A percentile compares a stretch with the other conserved stretches of the same genome.
phyloP scores from a whole-genome alignment of 2,329 filamentous ascomycete species.

The Colletotrichum spaethianum region DNA sequence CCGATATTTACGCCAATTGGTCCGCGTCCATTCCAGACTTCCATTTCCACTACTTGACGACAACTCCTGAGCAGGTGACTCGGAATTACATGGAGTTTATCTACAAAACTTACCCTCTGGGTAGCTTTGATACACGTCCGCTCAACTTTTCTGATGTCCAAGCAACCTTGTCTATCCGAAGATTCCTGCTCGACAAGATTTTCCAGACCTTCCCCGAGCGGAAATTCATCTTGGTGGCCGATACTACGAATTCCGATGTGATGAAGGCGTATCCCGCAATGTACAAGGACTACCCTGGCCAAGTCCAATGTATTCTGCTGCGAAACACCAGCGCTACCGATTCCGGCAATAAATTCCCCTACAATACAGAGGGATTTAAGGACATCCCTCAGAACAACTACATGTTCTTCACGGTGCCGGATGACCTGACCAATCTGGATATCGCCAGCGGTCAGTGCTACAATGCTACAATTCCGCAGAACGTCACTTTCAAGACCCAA shows the following conservation, averaged over 20 bases:
- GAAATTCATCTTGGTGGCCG: constrained; percentile 82
- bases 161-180: constrained; percentile 80
- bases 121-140: constrained; percentile 83
- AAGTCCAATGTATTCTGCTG: constrained; percentile 84
- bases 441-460: constrained; percentile 78
- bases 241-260: constrained; percentile 83
- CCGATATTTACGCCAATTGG: constrained; percentile 84
- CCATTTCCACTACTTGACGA: constrained; percentile 88
- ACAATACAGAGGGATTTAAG: constrained; percentile 81
- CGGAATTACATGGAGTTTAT: constrained; percentile 87
- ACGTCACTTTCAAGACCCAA: constrained; percentile 79
- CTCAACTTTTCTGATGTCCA: constrained; percentile 83
- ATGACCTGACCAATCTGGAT: constrained; percentile 77
- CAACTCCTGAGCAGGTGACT: constrained; percentile 83
- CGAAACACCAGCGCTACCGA: constrained; percentile 83
- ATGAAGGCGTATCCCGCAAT: constrained; percentile 77
- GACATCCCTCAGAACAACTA: constrained; percentile 75
- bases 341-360: constrained; percentile 76
- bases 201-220: constrained; percentile 82
- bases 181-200: constrained; percentile 77
- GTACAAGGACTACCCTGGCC: constrained; percentile 75
- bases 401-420: constrained; percentile 84
- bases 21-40: constrained; percentile 74
- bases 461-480: constrained; percentile 76
- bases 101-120: constrained; percentile 82